Conservation (phyloP, 495 filamentous ascomycete genomes). For the Trichoderma virens region DNA sequence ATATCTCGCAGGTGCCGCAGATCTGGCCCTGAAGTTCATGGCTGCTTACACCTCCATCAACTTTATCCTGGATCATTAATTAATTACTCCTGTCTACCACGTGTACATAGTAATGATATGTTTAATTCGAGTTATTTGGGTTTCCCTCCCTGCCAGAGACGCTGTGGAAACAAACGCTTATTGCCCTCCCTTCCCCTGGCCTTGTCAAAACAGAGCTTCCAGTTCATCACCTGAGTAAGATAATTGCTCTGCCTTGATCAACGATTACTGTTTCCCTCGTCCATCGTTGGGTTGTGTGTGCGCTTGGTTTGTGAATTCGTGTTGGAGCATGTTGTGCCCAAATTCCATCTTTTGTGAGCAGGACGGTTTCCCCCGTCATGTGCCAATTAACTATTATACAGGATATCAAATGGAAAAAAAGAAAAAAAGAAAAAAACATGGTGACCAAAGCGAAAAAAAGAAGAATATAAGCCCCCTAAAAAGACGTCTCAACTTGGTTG, state of each 20-base stretch:
- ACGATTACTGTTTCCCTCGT: too few species aligned
- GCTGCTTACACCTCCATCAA: constrained; percentile 26
- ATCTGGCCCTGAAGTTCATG: constrained; percentile 24
- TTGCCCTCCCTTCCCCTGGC: too few species aligned
- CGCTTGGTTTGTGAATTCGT: too few species aligned
- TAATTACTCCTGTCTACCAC: neutral
- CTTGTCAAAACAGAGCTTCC: too few species aligned
- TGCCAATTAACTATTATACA: neutral
- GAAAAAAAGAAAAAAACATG: neutral
- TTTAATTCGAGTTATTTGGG: neutral
- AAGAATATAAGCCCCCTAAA: too few species aligned
- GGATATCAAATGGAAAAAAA: neutral
- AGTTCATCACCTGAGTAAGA: too few species aligned
- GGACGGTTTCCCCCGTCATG: too few species aligned
- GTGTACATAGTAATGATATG: neutral
- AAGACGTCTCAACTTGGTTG: neutral
- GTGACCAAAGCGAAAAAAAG: neutral
- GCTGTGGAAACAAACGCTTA: too few species aligned
- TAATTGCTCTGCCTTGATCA: too few species aligned
- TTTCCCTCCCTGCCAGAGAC: neutral
- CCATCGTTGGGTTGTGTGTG: too few species aligned
- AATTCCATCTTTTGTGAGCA: too few species aligned
- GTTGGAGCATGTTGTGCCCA: too few species aligned
- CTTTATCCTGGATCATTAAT: constrained; percentile 16
- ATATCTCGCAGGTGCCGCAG: constrained; percentile 14